Evolutionary conservation across 805 yeast genomes (phyloP).

Genomic region (Ogataea pilisensis): DNA sequence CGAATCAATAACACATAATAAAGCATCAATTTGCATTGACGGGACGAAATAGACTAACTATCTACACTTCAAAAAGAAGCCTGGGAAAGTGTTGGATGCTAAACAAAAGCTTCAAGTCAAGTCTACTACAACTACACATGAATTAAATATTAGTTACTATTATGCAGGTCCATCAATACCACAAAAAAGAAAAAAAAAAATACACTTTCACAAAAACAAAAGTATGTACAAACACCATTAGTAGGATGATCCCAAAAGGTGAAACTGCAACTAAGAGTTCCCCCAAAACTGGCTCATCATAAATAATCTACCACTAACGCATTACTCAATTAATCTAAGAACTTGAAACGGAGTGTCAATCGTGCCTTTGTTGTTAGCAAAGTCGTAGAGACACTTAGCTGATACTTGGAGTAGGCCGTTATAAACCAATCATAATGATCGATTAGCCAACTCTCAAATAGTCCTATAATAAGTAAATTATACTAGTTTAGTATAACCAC

Average conservation of each 20-base stretch:
- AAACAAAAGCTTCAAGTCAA: no score
- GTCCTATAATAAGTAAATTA: conserved; percentile 51
- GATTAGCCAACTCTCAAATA: conserved; percentile 40
- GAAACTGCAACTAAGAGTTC: conserved; percentile 25
- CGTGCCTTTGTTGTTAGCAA: conserved; percentile 71
- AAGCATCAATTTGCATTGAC: no score
- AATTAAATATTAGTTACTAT: no score
- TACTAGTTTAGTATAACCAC: conserved; percentile 75
- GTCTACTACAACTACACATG: no score
- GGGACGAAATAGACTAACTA: no score
- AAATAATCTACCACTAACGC: conserved; percentile 33
- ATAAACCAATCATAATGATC: conserved; percentile 36
- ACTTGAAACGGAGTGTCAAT: conserved; percentile 71
- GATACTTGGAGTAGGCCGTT: conserved; percentile 32
- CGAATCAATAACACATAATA: no score
- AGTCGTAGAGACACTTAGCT: conserved; percentile 72
- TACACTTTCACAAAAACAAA: conserved; percentile 1
- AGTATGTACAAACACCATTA: conserved; percentile 51
- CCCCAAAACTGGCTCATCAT: conserved; percentile 24
- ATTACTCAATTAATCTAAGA: conserved; percentile 49
- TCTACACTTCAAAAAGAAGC: no score
- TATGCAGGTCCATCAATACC: not conserved
- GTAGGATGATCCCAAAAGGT: conserved; percentile 36
- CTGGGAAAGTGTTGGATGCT: no score
- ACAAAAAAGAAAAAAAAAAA: not conserved